phyloP scores from a whole-genome alignment of 176 grass and related monocot species.

The Metroxylon sagu region DNA sequence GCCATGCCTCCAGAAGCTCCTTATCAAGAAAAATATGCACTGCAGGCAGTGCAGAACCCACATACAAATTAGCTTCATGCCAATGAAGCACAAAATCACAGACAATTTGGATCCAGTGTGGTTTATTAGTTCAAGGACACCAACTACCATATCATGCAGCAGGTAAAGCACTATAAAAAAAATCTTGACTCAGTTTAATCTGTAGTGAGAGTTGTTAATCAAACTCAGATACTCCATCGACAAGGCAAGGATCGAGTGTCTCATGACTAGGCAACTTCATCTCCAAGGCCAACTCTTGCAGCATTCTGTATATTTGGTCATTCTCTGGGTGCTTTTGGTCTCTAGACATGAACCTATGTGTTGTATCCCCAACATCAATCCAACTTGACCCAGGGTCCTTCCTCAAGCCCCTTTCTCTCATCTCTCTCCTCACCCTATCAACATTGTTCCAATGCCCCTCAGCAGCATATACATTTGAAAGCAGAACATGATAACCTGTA shows the following conservation, averaged over 20 bases:
- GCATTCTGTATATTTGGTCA: constrained; percentile 24
- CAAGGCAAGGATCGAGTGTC: constrained; percentile 3
- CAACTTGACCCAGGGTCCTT: constrained; percentile 58
- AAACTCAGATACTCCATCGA: background rate
- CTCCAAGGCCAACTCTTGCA: constrained; percentile 11
- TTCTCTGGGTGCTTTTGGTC: constrained; percentile 26
- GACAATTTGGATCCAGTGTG: no score
- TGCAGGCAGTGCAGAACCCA: no score
- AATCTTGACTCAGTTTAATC: no score
- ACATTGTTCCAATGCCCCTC: constrained; percentile 64
- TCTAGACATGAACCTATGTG: constrained; percentile 22
- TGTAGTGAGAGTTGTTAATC: background rate
- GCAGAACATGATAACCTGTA: constrained; percentile 57
- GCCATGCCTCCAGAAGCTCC: no score
- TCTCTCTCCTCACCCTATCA: constrained; percentile 75
- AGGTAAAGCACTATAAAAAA: no score
- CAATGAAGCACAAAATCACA: no score
- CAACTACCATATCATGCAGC: no score
- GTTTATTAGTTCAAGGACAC: no score
- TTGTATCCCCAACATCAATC: constrained; percentile 41
- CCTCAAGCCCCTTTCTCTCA: constrained; percentile 49
- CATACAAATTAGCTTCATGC: no score
- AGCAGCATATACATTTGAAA: constrained; percentile 57
- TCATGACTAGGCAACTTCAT: constrained; percentile 20
- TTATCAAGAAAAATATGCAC: no score